Evolutionary conservation across 164 flowering plant genomes (phyloP).

Genomic region (Berberis vulgaris): DNA sequence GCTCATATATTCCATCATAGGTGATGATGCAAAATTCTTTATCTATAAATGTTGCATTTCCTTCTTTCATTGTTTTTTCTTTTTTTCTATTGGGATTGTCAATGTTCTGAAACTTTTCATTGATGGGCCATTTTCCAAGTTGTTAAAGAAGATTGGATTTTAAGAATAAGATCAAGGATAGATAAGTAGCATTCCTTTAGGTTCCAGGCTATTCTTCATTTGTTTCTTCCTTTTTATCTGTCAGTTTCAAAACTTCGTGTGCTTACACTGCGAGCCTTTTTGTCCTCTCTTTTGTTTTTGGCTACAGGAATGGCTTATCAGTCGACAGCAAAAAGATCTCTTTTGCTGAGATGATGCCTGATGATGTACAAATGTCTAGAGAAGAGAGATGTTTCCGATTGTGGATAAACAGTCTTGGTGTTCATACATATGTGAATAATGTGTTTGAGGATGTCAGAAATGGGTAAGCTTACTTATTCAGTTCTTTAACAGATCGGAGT

Average conservation of each 20-base stretch:
- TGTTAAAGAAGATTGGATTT: too few relatives aligned
- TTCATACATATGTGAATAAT: constrained; percentile 39
- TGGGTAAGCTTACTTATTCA: constrained; percentile 47
- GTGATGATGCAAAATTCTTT: constrained; percentile 18
- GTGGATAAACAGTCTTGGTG: constrained; percentile 6
- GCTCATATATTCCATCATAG: constrained; percentile 92
- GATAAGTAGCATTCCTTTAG: too few relatives aligned
- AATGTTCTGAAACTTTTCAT: not conserved
- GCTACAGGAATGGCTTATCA: constrained; percentile 75
- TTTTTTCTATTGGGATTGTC: not conserved
- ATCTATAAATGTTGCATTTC: not conserved
- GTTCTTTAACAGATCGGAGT: not conserved
- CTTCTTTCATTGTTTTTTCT: not conserved
- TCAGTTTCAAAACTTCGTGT: too few relatives aligned
- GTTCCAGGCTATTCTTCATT: too few relatives aligned
- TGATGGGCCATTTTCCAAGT: too few relatives aligned
- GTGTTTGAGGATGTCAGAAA: constrained; percentile 91
- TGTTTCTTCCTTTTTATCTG: too few relatives aligned
- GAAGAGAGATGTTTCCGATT: constrained; percentile 4
- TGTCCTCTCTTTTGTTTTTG: not conserved
- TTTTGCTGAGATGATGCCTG: constrained; percentile 91
- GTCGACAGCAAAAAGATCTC: constrained; percentile 55
- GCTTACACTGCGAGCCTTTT: too few relatives aligned
- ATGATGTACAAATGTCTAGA: constrained; percentile 75
- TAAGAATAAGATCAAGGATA: too few relatives aligned